Conservation (phyloP, 1,139 yeast species). For the Debaryomyces udenii region DNA sequence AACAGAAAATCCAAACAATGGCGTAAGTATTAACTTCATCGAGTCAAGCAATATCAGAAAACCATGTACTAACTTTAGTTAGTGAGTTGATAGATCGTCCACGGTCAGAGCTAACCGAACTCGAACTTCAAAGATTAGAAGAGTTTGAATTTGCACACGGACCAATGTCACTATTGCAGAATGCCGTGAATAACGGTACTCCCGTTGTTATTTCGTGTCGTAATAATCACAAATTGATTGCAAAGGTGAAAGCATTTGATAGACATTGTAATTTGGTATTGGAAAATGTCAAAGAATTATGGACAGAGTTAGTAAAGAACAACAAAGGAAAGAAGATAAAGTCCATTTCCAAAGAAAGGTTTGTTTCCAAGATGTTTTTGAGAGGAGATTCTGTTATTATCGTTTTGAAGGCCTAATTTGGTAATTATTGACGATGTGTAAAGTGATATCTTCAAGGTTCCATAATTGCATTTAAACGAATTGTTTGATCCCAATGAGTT, state of each 20-base stretch:
- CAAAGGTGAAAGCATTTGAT: slow-evolving; percentile 91
- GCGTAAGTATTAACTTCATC: slow-evolving; percentile 13
- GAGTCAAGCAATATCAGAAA: not conserved
- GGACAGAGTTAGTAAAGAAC: slow-evolving; percentile 74
- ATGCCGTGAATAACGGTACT: slow-evolving; percentile 72
- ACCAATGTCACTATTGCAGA: slow-evolving; percentile 83
- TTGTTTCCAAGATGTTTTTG: slow-evolving; percentile 83
- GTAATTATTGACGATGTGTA: no score
- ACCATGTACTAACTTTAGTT: slow-evolving; percentile 18
- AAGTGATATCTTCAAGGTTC: no score
- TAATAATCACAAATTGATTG: slow-evolving; percentile 88
- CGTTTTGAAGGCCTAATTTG: slow-evolving; percentile 55
- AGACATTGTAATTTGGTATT: slow-evolving; percentile 92
- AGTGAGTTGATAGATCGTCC: slow-evolving; percentile 74
- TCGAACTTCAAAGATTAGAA: slow-evolving; percentile 79
- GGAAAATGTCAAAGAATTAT: slow-evolving; percentile 89
- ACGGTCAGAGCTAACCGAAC: slow-evolving; percentile 76
- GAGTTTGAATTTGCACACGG: slow-evolving; percentile 91
- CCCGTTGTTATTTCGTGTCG: slow-evolving; percentile 89
- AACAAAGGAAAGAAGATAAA: slow-evolving; percentile 73
- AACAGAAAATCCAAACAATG: no score
- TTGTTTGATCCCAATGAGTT: no score
- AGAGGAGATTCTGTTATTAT: slow-evolving; percentile 96
- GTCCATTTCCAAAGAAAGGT: slow-evolving; percentile 76
- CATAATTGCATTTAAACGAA: no score